Evolutionary conservation across 2,329 filamentous ascomycete species (phyloP), one percentile per base, ranked within the genome.

Genomic region (Microsporum audouinii): DNA sequence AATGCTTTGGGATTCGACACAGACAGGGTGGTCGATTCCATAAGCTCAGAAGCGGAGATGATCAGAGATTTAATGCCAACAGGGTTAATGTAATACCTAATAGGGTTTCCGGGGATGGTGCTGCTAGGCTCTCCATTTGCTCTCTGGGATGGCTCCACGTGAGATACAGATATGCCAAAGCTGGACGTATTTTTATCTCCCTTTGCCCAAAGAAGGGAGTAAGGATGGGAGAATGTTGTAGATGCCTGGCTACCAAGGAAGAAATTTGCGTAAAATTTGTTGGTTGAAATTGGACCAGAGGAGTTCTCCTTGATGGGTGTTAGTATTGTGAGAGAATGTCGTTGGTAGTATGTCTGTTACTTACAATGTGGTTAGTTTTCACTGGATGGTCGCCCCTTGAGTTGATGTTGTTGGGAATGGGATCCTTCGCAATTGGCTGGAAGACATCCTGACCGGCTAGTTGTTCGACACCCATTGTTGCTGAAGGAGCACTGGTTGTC

Each of bases 51-150:
- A 1, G 91, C 91, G 0, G 90, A 94, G 7, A 97, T 75, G 33
- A 90, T 82, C 34, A 97, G 71, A 1, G 88, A 89, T 68, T 95
- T 88, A 31, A 95, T 87, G 0, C 88, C 88, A 49, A 94, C 77
- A 0, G 92, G 91, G 67, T 89, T 94, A 70, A 87, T 81, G 67
- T 88, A 96, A 70, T 87, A 96, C 33, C 81, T 76, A 0, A 81
- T 80, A 2, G 88, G 86, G 6, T 80, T 67, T 23, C 74, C 82
- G 0, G 81, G 81, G 36, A 79, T 78, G 31, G 73, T 73, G 57
- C 78, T 75, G 63, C 80, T 78, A 3, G 80, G 68, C 60, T 72
- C 77, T 6, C 89, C 90, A 69, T 82, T 88, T 0, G 85, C 84
- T 60, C 87, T 75, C 71, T 94, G 84, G 41, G 76, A 76, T 0